Conservation (phyloP, 352 stramenopile genomes). For the Hyaloperonospora brassicae region DNA sequence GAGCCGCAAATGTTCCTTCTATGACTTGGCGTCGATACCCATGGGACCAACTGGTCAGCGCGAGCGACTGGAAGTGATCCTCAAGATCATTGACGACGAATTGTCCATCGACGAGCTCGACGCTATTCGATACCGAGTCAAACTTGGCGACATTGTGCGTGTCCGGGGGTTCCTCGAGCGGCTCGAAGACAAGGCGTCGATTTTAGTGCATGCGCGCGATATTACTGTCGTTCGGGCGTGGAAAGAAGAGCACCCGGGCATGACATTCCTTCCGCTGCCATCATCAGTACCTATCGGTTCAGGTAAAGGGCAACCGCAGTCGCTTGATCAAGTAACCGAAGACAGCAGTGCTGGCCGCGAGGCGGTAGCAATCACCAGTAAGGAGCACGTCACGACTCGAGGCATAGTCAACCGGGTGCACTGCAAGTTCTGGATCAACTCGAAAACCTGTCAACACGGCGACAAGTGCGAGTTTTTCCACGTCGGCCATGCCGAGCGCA, state of each 20-base stretch:
- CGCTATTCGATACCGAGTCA: slow-evolving; percentile 48
- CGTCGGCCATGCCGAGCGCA: slow-evolving; percentile 36
- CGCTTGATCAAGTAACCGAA: slow-evolving; percentile 1
- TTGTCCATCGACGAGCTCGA: slow-evolving; percentile 59
- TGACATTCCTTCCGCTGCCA: slow-evolving; percentile 51
- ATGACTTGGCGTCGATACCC: slow-evolving; percentile 44
- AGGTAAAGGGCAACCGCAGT: slow-evolving; percentile 5
- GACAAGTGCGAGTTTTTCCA: slow-evolving; percentile 63
- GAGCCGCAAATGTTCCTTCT: slow-evolving; percentile 71
- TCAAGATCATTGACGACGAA: slow-evolving; percentile 68
- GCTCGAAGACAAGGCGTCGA: slow-evolving; percentile 9
- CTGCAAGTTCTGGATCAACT: slow-evolving; percentile 85
- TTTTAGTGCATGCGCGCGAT: slow-evolving; percentile 42
- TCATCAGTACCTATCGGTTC: slow-evolving; percentile 32
- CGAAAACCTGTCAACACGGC: slow-evolving; percentile 54
- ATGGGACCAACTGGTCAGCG: slow-evolving; percentile 7
- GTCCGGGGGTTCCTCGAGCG: slow-evolving; percentile 54
- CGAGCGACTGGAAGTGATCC: slow-evolving; percentile 59
- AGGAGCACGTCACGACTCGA: not conserved
- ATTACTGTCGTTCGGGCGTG: slow-evolving; percentile 37
- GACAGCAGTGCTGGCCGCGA: not conserved
- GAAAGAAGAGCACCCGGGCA: slow-evolving; percentile 43
- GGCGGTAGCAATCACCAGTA: not conserved
- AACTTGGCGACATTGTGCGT: slow-evolving; percentile 60
- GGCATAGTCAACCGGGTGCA: slow-evolving; percentile 19